Evolutionary conservation across 2,329 filamentous ascomycete species (phyloP), one percentile per base, ranked within the genome.

Genomic region (Zymoseptoria passerinii): DNA sequence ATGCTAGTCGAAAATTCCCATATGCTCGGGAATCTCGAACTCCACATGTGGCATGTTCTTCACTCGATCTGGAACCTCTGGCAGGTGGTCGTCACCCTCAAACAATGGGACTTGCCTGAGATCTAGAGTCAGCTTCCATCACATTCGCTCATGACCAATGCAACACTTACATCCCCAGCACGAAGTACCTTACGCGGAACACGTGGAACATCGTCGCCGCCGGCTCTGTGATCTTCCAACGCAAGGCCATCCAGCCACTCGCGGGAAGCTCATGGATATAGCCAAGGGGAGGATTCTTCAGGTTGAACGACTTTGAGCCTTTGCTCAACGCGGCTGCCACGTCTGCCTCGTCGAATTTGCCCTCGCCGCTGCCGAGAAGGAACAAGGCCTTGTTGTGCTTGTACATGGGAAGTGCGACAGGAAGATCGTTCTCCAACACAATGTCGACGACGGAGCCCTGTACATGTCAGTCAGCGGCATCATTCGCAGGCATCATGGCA

Each of bases 341-440:
- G 1, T 54, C 53, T 8, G 54, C 50, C 56, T 57, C 61, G 3
- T 28, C 53, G 8, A 61, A 64, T n/a, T 54, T 58, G 8, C 35
- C 52, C 8, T 63, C 53, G 1, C 57, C 58, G 28, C 52, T 58
- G 6, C 63, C 63, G 16, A 65, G 54, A 3, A 50, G 52, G 55
- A 58, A 63, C 8, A 59, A 60, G n/a, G 63, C 53, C 16, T 63
- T 61, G 48, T 65, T 63, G 56, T 63, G 61, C 56, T 65, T 65
- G 56, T 62, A 63, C 57, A 65, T 56, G n/a, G 56, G 55, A 2
- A 63, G 16, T 3, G 52, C 40, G 18, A 61, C 59, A 7, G 44
- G 53, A 19, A 65, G 50, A 27, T 62, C 61, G 44, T 63, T 65
- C 28, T 63, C 57, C 28, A 63, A 53, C 7, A 65, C 60, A 19